Base-by-base conservation (phyloP, 2,329 filamentous ascomycete species). In the Diaporthe ampelina region DNA sequence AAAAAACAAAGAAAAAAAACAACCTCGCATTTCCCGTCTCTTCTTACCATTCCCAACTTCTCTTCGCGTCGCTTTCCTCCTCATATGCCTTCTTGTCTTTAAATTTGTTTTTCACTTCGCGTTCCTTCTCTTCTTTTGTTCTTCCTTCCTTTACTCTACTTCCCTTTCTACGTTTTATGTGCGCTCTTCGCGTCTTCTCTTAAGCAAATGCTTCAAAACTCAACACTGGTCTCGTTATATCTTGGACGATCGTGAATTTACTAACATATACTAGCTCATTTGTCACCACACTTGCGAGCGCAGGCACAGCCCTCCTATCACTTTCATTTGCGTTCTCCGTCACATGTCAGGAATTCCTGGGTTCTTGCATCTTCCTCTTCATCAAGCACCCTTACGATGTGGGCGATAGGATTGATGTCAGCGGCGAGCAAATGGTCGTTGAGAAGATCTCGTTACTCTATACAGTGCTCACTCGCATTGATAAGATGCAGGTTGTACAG, bases 331-430 rank as follows among this genome's bases (percentile, higher is more conserved):
- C 98, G 78, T 98, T 99, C 83, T 93, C 95, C 32, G 93, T 93
- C 73, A 98, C 95, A 1, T 93, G 93, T 4, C 95, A 98, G 84
- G 97, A 99, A 83, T 94, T 99, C 77, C 90, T 99, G n/a, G 96
- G 96, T 80, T 98, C 95, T 50, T 98, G 96, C 86, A 98, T 99
- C 80, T 99, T 99, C 87, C 87, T 99, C 1, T 99, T 99, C 80
- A 95, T 98, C 86, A 99, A 99, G 87, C 97, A 99, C 82, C 96
- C 97, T 0, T 98, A 94, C 82, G 97, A 99, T 81, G 95, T 98
- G 29, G 95, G 96, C 76, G 97, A 99, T 82, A 93, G 97, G 35
- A 94, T 98, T 57, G 95, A 98, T 79, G 93, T 98, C 77, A 85
- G 82, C 70, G 88, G 87, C 21, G 88, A 92, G 77, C 88, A 91